phyloP scores from a whole-genome alignment of 2,329 filamentous ascomycete species.

The Epichloe sibirici region DNA sequence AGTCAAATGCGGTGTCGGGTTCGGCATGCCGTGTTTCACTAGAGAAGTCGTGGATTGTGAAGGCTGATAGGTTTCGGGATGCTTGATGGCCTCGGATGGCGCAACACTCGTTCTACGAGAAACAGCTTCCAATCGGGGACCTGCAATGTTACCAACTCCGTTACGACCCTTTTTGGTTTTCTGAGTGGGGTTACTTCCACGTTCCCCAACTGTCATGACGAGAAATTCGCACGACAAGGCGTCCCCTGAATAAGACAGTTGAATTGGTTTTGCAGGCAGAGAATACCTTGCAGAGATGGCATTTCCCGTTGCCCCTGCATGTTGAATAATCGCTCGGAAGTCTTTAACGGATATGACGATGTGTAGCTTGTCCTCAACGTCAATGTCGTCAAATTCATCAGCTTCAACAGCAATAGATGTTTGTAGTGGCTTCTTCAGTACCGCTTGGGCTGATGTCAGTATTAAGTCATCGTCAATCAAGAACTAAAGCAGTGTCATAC shows the following conservation, averaged over 20 bases:
- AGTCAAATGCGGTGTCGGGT: conserved; percentile 21
- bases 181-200: conserved; percentile 34
- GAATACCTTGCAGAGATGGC: conserved; percentile 59
- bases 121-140: conserved; percentile 34
- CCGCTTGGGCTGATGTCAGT: conserved; percentile 34
- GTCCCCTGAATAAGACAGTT: conserved; percentile 57
- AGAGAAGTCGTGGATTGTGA: not conserved
- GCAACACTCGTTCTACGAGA: conserved; percentile 31
- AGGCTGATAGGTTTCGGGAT: conserved; percentile 11
- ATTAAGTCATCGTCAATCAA: not conserved
- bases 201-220: conserved; percentile 69
- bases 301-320: conserved; percentile 58
- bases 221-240: conserved; percentile 66
- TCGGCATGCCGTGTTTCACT: conserved; percentile 8
- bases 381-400: conserved; percentile 64
- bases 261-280: conserved; percentile 56
- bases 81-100: conserved; percentile 21
- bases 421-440: conserved; percentile 68
- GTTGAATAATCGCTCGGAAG: conserved; percentile 66
- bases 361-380: conserved; percentile 62
- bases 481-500: conserved; percentile 14
- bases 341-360: conserved; percentile 75
- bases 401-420: conserved; percentile 68
- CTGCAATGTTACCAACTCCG: conserved; percentile 18
- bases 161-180: conserved; percentile 36